phyloP scores from a whole-genome alignment of 192 early-diverging fungal genomes.

The Geranomyces variabilis region DNA sequence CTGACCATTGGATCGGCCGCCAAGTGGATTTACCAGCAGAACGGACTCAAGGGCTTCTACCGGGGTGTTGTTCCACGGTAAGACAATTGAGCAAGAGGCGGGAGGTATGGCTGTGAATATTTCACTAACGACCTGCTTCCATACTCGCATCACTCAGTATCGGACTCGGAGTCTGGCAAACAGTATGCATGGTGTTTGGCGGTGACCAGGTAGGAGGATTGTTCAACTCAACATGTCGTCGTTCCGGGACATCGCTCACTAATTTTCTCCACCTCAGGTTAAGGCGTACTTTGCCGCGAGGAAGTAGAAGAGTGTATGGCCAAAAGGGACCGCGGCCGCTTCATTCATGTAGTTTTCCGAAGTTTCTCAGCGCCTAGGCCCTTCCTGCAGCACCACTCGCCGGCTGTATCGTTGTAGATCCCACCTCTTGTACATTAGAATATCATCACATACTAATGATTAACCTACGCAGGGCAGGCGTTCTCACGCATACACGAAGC shows the following conservation, averaged over 20 bases:
- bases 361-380: no score
- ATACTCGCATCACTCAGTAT: slow-evolving; percentile 34
- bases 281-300: slow-evolving; percentile 51
- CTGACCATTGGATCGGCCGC: slow-evolving; percentile 83
- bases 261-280: slow-evolving; percentile 17
- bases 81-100: background rate
- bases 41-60: slow-evolving; percentile 91
- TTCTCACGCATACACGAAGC: no score
- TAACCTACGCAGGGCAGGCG: no score
- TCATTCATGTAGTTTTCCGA: no score
- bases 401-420: no score
- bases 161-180: slow-evolving; percentile 64
- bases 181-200: slow-evolving; percentile 93
- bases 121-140: background rate
- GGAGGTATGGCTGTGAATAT: no score
- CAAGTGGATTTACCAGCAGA: slow-evolving; percentile 89
- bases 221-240: background rate
- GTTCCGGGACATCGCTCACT: slow-evolving; percentile 29
- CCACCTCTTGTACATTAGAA: no score
- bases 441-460: no score
- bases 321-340: no score
- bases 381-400: no score
- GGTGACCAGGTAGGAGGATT: slow-evolving; percentile 45
- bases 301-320: background rate
- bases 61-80: slow-evolving; percentile 59